phyloP scores from a whole-genome alignment of 306 rosid genomes.

The Psophocarpus tetragonolobus region DNA sequence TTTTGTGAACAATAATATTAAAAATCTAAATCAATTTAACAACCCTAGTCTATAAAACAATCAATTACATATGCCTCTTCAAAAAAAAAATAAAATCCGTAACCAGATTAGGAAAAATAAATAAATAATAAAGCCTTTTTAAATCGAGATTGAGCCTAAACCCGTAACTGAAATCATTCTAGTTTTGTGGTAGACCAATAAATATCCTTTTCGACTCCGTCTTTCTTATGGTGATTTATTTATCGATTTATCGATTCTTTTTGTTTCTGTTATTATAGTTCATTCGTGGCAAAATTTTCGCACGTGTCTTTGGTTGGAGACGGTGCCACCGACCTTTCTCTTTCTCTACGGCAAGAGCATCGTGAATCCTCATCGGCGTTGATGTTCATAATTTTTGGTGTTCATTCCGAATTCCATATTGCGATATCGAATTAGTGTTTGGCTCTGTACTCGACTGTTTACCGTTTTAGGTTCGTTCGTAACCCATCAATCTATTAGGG shows the following conservation, averaged over 20 bases:
- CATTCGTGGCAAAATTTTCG: slow-evolving; percentile 42
- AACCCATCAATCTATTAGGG: slow-evolving; percentile 36
- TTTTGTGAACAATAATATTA: too few relatives aligned
- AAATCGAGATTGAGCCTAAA: not conserved
- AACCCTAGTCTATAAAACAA: too few relatives aligned
- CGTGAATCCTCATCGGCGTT: slow-evolving; percentile 36
- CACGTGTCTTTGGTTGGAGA: slow-evolving; percentile 46
- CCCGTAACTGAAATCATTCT: not conserved
- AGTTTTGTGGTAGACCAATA: not conserved
- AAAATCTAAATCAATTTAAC: too few relatives aligned
- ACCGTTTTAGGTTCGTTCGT: slow-evolving; percentile 34
- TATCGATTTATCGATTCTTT: slow-evolving; percentile 8
- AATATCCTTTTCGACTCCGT: not conserved
- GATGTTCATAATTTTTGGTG: slow-evolving; percentile 5
- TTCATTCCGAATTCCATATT: not conserved
- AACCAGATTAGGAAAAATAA: not conserved
- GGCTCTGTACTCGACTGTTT: slow-evolving; percentile 16
- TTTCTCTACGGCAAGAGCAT: slow-evolving; percentile 33
- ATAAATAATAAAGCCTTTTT: not conserved
- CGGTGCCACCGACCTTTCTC: slow-evolving; percentile 44
- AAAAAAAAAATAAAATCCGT: not conserved
- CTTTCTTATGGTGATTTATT: not conserved
- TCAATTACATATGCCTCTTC: too few relatives aligned
- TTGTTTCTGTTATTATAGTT: slow-evolving; percentile 28
- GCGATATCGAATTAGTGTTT: slow-evolving; percentile 9